Evolutionary conservation across 2,329 filamentous ascomycete genomes (phyloP), one percentile per base, ranked within the genome.

Genomic region (Periglandula ipomoeae): DNA sequence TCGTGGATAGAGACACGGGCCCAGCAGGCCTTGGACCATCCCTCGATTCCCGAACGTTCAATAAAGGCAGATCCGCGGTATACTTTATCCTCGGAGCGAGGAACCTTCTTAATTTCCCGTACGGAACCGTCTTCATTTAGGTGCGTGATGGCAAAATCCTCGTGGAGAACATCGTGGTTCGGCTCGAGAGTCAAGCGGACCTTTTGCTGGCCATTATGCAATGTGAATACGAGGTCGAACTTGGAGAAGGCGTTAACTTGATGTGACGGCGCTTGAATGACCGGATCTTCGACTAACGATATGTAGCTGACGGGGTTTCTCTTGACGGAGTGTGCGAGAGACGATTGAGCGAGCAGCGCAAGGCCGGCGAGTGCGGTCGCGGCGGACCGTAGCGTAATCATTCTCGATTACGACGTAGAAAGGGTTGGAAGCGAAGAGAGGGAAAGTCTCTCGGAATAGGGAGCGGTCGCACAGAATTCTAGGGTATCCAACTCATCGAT

Each of bases 21-120:
- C 87, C 88, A 96, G 40, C 93, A 93, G 15, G 84, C 85, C 55
- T 84, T 81, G 48, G 81, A 81, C 88, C 89, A 97, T 55, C 81
- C 78, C 8, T 67, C 59, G 23, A 77, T 73, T 46, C 75, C 76
- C 5, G 74, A 70, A 20, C 77, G 76, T 52, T 82, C 77, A 42
- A 89, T 66, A 72, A 85, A 94, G 2, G 88, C 77, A 23, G 80
- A 75, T 34, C 93, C 93, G 65, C 85, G 89, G 73, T 82, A 98
- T 3, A 97, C 84, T 59, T 83, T 86, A 68, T 96, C 87, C 22
- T 83, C 79, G 48, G 76, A 68, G 47, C 90, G 79, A 49, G 87
- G 73, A 52, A 97, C 78, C 32, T 75, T 70, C 61, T 95, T 86
- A n/a, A 78, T 71, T 20, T 72, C 70, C 45, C 68, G 72, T 34